These are phyloP conservation scores for Candida ascalaphidarum DNA, from an alignment of 805 yeast species.

Conservation along the genomic window DNA sequence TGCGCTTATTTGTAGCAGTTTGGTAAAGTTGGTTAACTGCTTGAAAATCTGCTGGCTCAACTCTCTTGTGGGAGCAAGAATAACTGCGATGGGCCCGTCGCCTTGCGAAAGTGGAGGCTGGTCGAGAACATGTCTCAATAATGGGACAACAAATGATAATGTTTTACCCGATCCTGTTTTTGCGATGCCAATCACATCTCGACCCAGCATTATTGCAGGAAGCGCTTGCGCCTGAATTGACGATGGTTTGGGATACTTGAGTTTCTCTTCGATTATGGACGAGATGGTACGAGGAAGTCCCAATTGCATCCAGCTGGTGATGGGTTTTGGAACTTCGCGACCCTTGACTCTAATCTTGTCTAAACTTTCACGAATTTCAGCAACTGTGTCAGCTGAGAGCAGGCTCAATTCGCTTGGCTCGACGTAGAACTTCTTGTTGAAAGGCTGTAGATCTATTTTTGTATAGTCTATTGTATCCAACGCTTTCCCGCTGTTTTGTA, in stretches of 20 bases:
- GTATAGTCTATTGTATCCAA: constrained; percentile 41
- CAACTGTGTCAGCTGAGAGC: constrained; percentile 48
- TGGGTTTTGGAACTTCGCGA: constrained; percentile 49
- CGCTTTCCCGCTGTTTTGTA: constrained; percentile 42
- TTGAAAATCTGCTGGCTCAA: constrained; percentile 75
- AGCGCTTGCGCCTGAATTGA: constrained; percentile 87
- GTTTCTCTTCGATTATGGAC: constrained; percentile 39
- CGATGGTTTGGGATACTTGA: constrained; percentile 60
- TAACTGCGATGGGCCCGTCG: constrained; percentile 70
- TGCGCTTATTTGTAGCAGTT: constrained; percentile 40
- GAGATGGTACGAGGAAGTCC: constrained; percentile 61
- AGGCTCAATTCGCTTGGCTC: constrained; percentile 47
- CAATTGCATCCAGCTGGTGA: constrained; percentile 69
- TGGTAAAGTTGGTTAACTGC: constrained; percentile 54
- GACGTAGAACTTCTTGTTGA: constrained; percentile 53
- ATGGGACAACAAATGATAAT: constrained; percentile 74
- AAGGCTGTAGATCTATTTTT: constrained; percentile 38
- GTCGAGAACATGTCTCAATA: constrained; percentile 75
- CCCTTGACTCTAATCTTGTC: constrained; percentile 70
- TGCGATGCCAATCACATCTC: constrained; percentile 89
- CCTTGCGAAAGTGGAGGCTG: constrained; percentile 48
- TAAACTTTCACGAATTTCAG: constrained; percentile 38
- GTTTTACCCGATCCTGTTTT: constrained; percentile 98
- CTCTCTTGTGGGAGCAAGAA: constrained; percentile 90
- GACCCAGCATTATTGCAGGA: constrained; percentile 84